Conservation (phyloP, 768 basidiomycete genomes). For the Podaxis pistillaris region DNA sequence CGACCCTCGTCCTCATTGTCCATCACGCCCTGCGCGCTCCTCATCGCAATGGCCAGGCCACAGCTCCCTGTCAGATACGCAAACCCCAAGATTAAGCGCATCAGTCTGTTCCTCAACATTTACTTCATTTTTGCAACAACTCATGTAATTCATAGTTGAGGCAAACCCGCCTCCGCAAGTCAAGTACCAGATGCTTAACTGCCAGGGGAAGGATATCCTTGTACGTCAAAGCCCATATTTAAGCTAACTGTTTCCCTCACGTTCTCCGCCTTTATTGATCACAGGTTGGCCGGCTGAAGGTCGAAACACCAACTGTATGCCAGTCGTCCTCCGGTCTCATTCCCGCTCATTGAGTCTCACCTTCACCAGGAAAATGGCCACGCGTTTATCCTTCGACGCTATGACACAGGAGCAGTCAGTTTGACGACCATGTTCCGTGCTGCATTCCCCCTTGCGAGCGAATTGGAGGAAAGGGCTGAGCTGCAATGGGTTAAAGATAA, state of each 20-base stretch:
- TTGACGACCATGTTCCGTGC: conserved; percentile 97
- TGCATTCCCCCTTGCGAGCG: conserved; percentile 80
- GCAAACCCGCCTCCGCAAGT: conserved; percentile 57
- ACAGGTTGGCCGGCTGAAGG: conserved; percentile 87
- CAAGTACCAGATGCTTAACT: conserved; percentile 89
- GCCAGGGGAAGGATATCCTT: conserved; percentile 85
- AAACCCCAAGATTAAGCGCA: conserved; percentile 44
- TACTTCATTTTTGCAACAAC: conserved; percentile 2
- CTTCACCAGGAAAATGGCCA: conserved; percentile 65
- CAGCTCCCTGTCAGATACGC: conserved; percentile 48
- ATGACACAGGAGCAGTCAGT: conserved; percentile 89
- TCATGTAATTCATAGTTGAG: conserved; percentile 16
- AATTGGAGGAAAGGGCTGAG: conserved; percentile 76
- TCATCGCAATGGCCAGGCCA: conserved; percentile 43
- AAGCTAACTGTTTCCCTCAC: conserved; percentile 4
- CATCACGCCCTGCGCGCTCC: conserved; percentile 12
- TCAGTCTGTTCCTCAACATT: conserved; percentile 35
- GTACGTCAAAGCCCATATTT: conserved; percentile 39
- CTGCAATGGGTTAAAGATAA: conserved; percentile 79
- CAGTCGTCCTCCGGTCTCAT: conserved; percentile 12
- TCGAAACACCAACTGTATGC: conserved; percentile 74
- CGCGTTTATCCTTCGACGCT: conserved; percentile 92
- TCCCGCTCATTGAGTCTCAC: conserved; percentile 19
- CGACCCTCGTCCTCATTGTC: conserved; percentile 18
- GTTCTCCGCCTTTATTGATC: conserved; percentile 4